A percentile compares a stretch with the other conserved stretches of the same genome.
Evolutionary conservation across 495 filamentous ascomycete species (phyloP).

Genomic region (Neurospora pannonica): DNA sequence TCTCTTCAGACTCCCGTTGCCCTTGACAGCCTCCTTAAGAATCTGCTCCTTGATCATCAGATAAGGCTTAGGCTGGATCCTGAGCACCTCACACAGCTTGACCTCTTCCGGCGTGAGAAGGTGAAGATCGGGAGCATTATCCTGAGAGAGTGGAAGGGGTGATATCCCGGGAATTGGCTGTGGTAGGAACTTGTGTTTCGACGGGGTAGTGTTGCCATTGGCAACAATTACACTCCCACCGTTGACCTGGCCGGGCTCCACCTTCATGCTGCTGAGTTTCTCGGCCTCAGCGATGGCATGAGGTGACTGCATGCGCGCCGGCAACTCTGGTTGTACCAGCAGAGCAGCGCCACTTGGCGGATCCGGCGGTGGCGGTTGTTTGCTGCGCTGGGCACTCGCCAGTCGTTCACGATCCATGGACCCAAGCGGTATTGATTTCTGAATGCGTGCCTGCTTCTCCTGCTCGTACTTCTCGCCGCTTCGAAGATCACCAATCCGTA

Average conservation of each 20-base stretch:
- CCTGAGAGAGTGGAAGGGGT: constrained; percentile 60
- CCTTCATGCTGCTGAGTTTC: constrained; percentile 12
- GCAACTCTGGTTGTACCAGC: constrained; percentile 69
- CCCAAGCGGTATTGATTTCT: constrained; percentile 59
- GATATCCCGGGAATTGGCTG: constrained; percentile 46
- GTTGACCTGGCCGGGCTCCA: constrained; percentile 26
- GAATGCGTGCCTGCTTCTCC: constrained; percentile 72
- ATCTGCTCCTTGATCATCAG: constrained; percentile 85
- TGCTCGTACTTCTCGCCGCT: constrained; percentile 90
- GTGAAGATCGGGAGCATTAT: constrained; percentile 74
- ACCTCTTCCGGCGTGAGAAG: constrained; percentile 76
- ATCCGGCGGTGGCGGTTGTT: constrained; percentile 53
- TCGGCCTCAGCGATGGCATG: constrained; percentile 6
- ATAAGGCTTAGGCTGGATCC: constrained; percentile 87
- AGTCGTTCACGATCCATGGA: constrained; percentile 72
- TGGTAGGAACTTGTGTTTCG: constrained; percentile 33
- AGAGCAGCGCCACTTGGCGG: constrained; percentile 59
- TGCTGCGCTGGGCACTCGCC: constrained; percentile 50
- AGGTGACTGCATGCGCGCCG: constrained; percentile 34
- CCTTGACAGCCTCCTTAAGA: constrained; percentile 79
- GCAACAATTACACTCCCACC: constrained; percentile 30
- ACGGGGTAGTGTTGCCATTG: constrained; percentile 22
- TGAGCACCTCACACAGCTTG: constrained; percentile 72
- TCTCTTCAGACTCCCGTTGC: constrained; percentile 80
- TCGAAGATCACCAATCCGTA: constrained; percentile 71